Base-by-base conservation (phyloP, 176 grass and related monocot species). In the Triticum turgidum region DNA sequence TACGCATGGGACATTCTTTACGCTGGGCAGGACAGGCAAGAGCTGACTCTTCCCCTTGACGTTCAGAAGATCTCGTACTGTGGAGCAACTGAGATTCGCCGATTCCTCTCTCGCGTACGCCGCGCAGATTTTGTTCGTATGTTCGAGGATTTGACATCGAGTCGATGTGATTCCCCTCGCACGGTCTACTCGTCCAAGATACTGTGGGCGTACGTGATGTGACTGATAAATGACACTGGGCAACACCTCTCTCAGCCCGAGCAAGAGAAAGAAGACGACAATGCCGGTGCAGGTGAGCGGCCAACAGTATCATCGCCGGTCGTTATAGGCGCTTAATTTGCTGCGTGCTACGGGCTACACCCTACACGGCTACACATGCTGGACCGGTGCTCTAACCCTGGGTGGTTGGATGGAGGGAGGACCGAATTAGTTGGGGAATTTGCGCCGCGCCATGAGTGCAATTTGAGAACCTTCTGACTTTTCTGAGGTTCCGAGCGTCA, bases 1-100 rank as follows among this genome's bases (percentile, higher is more conserved):
- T 32, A 52, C 7, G 76, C 4, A 24, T 76, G 73, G 73, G 75
- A 61, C 77, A 89, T 85, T 81, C 82, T 81, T 67, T 6, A 18
- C 69, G 58, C 25, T 30, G 0, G 27, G 24, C 13, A 25, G 11
- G 44, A 15, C 22, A 17, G 9, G 29, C 73, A 32, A 54, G 47
- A 5, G 14, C 72, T 15, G 69, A 13, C 72, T 17, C 72, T 76
- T 20, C 10, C 14, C 24, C 44, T 85, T 83, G 82, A 59, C 44
- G 67, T 20, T 68, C 38, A 18, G 51, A 54, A 54, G 82, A 41
- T 29, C 41, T 21, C 44, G 76, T n/a, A 47, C 44, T 47, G 7
- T 70, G 64, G 64, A 72, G 59, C 77, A 21, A 81, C 5, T 59
- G 54, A 59, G 54, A 59, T 59, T 59, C 54, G 18, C 45, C 17